phyloP scores from a whole-genome alignment of 1,284 basidiomycete genomes.

The Ceratobasidium theobromae region DNA sequence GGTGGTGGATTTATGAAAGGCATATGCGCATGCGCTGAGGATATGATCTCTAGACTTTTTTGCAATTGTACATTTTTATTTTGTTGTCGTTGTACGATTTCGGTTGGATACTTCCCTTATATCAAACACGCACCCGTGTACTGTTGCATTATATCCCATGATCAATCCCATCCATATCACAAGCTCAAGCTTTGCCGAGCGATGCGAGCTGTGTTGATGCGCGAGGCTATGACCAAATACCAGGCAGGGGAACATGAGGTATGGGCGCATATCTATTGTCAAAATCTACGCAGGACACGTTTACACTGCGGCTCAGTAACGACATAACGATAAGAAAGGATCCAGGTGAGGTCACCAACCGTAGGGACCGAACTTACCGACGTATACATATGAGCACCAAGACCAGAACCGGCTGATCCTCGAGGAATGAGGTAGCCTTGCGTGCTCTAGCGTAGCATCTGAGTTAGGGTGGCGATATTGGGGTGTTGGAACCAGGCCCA shows the following conservation, averaged over 20 bases:
- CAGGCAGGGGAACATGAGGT: not conserved
- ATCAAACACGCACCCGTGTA: not conserved
- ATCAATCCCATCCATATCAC: no score
- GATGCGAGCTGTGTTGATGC: not conserved
- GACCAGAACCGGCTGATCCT: not conserved
- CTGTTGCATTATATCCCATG: not conserved
- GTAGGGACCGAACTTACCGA: not conserved
- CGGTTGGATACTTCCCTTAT: not conserved
- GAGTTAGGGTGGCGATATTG: not conserved
- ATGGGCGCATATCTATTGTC: slow-evolving; percentile 1
- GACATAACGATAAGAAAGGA: no score
- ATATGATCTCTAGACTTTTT: not conserved
- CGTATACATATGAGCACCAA: not conserved
- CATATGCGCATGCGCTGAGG: no score
- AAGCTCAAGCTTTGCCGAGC: not conserved
- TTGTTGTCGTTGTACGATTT: not conserved
- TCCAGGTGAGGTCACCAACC: no score
- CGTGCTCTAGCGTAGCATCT: no score
- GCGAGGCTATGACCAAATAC: not conserved
- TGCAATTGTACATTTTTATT: not conserved
- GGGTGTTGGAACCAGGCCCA: not conserved
- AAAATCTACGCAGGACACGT: slow-evolving; percentile 17
- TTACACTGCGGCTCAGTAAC: not conserved
- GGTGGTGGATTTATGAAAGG: no score
- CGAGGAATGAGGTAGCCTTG: no score